A percentile compares a stretch with the other conserved stretches of the same genome.
phyloP scores from a whole-genome alignment of 176 grass and related monocot genomes.

The Bromus sterilis region DNA sequence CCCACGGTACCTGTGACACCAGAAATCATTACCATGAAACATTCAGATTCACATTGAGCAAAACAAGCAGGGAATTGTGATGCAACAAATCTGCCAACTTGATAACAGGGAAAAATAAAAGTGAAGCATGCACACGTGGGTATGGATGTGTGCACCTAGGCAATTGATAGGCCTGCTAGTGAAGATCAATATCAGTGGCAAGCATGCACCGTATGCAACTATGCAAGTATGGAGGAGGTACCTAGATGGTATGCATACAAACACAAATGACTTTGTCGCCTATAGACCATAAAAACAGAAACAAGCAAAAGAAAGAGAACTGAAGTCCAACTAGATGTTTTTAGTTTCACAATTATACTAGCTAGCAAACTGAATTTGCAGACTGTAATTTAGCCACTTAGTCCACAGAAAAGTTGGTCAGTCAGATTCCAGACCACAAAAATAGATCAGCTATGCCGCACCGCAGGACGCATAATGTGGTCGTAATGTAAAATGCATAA shows the following conservation, averaged over 20 bases:
- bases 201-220: neutral
- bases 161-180: neutral
- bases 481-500: neutral
- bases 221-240: neutral
- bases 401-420: neutral
- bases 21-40: constrained; percentile 20
- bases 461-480: neutral
- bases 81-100: neutral
- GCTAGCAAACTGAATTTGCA: neutral
- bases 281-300: neutral
- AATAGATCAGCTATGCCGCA: neutral
- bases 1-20: constrained; percentile 46
- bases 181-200: neutral
- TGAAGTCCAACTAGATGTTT: neutral
- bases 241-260: neutral
- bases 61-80: neutral
- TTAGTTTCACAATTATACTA: neutral
- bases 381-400: neutral
- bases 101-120: neutral
- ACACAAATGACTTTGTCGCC: neutral
- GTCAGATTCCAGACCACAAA: neutral
- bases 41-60: neutral
- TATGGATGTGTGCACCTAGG: neutral
- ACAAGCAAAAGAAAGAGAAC: neutral
- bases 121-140: neutral